Evolutionary conservation across 139 green algal genomes (phyloP), one percentile per base, ranked within the genome.

Genomic region (Chlamydomonas incerta): DNA sequence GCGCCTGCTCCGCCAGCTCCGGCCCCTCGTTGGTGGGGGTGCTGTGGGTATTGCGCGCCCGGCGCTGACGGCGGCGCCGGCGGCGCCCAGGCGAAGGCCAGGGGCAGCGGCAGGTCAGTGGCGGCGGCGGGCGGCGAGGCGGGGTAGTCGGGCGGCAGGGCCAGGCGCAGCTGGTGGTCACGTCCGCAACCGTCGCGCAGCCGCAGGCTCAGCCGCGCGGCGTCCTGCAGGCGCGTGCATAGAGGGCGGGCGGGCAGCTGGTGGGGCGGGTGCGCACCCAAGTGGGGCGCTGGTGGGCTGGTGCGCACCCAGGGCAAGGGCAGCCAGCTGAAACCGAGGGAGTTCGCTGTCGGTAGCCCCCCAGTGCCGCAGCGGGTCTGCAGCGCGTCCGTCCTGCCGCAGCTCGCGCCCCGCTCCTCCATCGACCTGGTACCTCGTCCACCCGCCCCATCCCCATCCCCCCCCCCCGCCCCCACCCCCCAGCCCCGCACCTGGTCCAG

Each of bases 111-210:
- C 62, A 83, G 77, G 65, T 83, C 77, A 14, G 77, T 83, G 77
- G 66, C 79, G 24, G 47, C 66, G 0, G 47, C 23, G 47, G 79
- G 79, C 31, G 63, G 47, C 6, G 79, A 34, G 23, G 41, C 79
- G 13, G 79, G 79, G 79, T 85, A 75, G 79, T 55, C 79, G 31
- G 17, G 65, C 9, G 79, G 79, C 66, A 85, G 79, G 20, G 2
- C 41, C 20, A 85, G 79, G 2, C 79, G 79, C 20, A 85, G 63
- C n/a, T 47, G 79, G 46, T 85, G 65, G 31, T 67, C 24, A 4
- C 79, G 66, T 21, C 79, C 41, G 33, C n/a, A 10, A 8, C 1
- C 31, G 63, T 85, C 79, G 31, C 11, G 1, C 21, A 58, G 47
- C 34, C 50, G 2, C 21, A 85, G 50, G 47, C 47, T 75, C 31